A percentile compares a stretch with the other conserved stretches of the same genome.
phyloP scores from a whole-genome alignment of 495 filamentous ascomycete species.

The Penicillium bialowiezense region DNA sequence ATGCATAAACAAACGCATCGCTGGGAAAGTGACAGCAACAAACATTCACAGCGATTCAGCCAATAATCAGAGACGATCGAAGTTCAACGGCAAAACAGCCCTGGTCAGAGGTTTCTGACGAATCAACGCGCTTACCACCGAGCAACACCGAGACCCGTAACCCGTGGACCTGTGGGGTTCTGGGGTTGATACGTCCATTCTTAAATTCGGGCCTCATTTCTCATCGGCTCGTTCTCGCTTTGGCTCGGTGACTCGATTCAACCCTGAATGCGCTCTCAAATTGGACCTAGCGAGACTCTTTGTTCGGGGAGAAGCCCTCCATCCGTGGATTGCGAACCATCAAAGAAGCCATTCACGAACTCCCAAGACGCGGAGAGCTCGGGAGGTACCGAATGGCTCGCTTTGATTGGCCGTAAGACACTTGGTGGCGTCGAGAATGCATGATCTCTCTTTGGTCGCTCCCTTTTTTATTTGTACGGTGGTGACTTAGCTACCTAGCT shows the following conservation, averaged over 20 bases:
- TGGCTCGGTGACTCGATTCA: neutral
- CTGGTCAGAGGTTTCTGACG: neutral
- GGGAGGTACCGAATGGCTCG: neutral
- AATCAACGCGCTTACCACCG: neutral
- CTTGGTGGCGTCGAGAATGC: constrained; percentile 1
- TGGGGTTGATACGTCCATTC: constrained; percentile 27
- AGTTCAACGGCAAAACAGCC: neutral
- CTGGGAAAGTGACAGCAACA: neutral
- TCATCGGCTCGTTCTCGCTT: neutral
- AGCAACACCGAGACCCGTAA: constrained; percentile 11
- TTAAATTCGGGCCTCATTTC: neutral
- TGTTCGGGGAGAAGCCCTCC: no score
- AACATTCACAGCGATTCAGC: neutral
- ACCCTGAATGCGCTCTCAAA: no score
- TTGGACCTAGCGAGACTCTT: no score
- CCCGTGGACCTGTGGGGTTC: constrained; percentile 13
- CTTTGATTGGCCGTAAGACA: constrained; percentile 4
- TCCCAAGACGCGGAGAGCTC: neutral
- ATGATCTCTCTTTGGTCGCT: constrained; percentile 3
- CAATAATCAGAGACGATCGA: constrained; percentile 7
- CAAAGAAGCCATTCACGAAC: constrained; percentile 1
- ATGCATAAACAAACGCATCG: neutral
- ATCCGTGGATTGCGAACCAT: neutral
- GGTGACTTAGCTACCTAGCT: no score
- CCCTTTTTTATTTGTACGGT: no score